A percentile compares a stretch with the other conserved stretches of the same genome.
Evolutionary conservation across 352 stramenopile species (phyloP).

Genomic region (Pythium brassicae): DNA sequence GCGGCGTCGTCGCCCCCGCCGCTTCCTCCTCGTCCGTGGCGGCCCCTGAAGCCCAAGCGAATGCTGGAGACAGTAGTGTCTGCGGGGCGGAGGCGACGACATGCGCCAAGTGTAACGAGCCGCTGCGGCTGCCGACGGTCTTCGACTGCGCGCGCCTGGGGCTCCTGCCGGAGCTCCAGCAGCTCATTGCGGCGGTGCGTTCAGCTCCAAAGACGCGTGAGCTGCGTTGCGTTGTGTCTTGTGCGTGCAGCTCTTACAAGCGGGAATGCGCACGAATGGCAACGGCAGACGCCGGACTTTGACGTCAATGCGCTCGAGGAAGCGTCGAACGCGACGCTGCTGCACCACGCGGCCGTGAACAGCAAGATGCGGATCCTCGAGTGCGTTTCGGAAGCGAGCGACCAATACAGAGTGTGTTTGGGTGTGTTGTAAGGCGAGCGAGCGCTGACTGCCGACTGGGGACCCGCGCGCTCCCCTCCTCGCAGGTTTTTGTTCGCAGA

Average conservation of each 20-base stretch:
- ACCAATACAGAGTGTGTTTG: neutral
- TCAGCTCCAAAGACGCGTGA: neutral
- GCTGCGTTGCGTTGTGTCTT: too few relatives aligned
- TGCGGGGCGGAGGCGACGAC: neutral
- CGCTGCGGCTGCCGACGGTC: constrained; percentile 28
- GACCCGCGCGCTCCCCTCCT: neutral
- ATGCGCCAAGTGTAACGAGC: constrained; percentile 38
- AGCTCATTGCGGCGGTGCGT: constrained; percentile 25
- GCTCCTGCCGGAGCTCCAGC: constrained; percentile 51
- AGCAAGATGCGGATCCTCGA: constrained; percentile 76
- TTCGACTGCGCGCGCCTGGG: constrained; percentile 69
- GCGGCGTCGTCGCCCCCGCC: constrained; percentile 9
- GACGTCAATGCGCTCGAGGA: constrained; percentile 55
- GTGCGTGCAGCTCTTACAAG: neutral
- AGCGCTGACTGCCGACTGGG: too few relatives aligned
- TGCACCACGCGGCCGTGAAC: constrained; percentile 78
- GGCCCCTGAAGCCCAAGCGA: neutral
- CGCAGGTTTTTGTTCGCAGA: constrained; percentile 49
- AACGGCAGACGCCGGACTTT: constrained; percentile 33
- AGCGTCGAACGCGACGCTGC: constrained; percentile 51
- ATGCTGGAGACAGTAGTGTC: neutral
- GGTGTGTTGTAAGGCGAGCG: too few relatives aligned
- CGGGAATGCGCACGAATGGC: neutral
- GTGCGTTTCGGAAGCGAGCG: too few relatives aligned
- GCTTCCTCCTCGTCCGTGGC: too few relatives aligned